Conservation (phyloP, 179 eudicot genomes). For the Spergularia azorica region DNA sequence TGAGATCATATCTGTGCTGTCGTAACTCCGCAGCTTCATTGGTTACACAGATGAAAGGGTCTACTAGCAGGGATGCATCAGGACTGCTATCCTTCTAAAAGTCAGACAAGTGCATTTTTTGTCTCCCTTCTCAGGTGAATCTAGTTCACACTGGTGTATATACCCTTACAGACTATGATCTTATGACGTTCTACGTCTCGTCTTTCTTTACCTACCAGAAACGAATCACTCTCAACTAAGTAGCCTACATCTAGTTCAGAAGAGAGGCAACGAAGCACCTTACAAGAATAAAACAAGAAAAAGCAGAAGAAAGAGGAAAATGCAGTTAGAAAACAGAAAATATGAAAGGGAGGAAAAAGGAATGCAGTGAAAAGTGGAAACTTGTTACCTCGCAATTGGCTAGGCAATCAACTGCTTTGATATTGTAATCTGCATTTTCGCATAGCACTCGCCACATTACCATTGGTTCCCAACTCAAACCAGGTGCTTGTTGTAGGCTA, state of each 20-base stretch:
- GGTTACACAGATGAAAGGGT: too few relatives aligned
- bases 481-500: constrained; percentile 58
- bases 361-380: not conserved
- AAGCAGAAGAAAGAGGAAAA: not conserved
- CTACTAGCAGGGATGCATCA: too few relatives aligned
- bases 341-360: not conserved
- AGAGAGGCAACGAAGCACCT: not conserved
- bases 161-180: too few relatives aligned
- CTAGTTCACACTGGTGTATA: too few relatives aligned
- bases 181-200: too few relatives aligned
- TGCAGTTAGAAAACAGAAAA: not conserved
- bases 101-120: too few relatives aligned
- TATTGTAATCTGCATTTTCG: constrained; percentile 48
- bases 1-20: too few relatives aligned
- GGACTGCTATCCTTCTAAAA: too few relatives aligned
- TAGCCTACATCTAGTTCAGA: not conserved
- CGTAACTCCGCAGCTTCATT: too few relatives aligned
- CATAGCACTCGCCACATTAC: constrained; percentile 86
- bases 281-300: not conserved
- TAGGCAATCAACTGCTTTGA: constrained; percentile 80
- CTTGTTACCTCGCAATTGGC: constrained; percentile 71
- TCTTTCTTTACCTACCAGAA: too few relatives aligned
- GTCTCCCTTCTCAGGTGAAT: too few relatives aligned
- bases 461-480: constrained; percentile 97
- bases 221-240: not conserved